Base-by-base conservation (phyloP, 2,329 filamentous ascomycete genomes). In the Verticillium tricorpus region DNA sequence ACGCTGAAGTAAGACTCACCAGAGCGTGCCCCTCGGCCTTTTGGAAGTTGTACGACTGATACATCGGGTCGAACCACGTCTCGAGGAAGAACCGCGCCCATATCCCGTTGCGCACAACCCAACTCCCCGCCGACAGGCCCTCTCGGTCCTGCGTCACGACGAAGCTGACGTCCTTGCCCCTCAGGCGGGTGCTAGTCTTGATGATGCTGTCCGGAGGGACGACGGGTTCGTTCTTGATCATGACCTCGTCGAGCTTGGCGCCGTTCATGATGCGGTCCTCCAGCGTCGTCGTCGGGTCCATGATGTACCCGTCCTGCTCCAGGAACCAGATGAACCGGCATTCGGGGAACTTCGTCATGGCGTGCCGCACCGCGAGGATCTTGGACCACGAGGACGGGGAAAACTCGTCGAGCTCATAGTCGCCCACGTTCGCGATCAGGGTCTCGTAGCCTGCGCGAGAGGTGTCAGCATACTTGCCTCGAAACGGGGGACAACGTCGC, bases 131-230 rank as follows among this genome's bases (percentile, higher is more conserved):
- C 31, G 87, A 86, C 60, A 99, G 73, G 6, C 94, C 93, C 39
- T 91, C 89, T 57, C 84, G 85, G 72, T 99, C 95, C 76, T 97
- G 93, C 7, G 91, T 90, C 40, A 97, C 74, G 45, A 97, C 84
- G 15, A 98, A 81, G 67, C 96, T 91, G 52, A 96, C 87, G 61
- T 93, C 85, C 55, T 90, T 82, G 39, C 88, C 89, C 65, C 86
- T 87, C n/a, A 97, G 80, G 71, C 96, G 89, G 17, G 85, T 80
- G 72, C 96, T 97, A 0, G 96, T 98, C 80, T 91, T 94, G 78
- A 99, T 98, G 69, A 99, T 93, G 77, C 92, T 96, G 77, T 97
- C 92, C 0, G 96, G 95, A 2, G 94, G 95, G 9, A 98, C 94
- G 58, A 99, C 87, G 6, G 95, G 87, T 60, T 88, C 83, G 74